Conservation (phyloP, 2,329 filamentous ascomycete species). For the Trichophaea hybrida region DNA sequence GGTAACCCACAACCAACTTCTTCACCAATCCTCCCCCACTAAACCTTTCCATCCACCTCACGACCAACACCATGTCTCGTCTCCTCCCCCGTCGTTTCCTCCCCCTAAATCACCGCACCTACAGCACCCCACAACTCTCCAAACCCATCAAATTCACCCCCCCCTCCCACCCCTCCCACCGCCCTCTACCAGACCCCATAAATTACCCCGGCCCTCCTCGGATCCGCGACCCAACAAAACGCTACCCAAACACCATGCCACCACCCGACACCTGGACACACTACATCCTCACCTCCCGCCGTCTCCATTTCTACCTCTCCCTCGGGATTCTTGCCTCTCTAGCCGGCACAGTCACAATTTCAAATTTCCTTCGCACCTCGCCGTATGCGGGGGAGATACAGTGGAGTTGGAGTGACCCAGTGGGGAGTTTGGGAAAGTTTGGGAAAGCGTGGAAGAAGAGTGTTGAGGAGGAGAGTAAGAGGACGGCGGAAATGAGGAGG, state of each 20-base stretch:
- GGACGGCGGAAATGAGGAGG: slow-evolving; percentile 57
- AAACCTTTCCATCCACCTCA: neutral
- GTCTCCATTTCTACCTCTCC: slow-evolving; percentile 68
- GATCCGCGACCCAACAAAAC: slow-evolving; percentile 51
- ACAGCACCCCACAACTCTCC: slow-evolving; percentile 41
- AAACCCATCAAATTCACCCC: slow-evolving; percentile 84
- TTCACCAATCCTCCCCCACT: neutral
- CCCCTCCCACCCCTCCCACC: slow-evolving; percentile 67
- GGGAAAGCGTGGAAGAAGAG: slow-evolving; percentile 63
- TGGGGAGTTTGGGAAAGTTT: slow-evolving; percentile 50
- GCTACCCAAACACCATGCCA: slow-evolving; percentile 83
- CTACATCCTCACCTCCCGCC: slow-evolving; percentile 66
- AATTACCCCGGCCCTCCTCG: slow-evolving; percentile 60
- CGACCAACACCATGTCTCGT: neutral
- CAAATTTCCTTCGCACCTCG: slow-evolving; percentile 65
- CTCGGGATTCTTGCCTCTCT: slow-evolving; percentile 59
- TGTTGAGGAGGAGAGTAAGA: slow-evolving; percentile 52
- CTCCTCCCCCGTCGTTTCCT: neutral
- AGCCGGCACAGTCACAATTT: slow-evolving; percentile 56
- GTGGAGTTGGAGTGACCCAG: slow-evolving; percentile 51
- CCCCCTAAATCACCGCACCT: neutral
- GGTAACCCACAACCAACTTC: neutral
- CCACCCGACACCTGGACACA: slow-evolving; percentile 67
- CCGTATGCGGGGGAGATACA: slow-evolving; percentile 70
- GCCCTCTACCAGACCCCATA: slow-evolving; percentile 44